Evolutionary conservation across 352 stramenopile species (phyloP).

Genomic region (Pythium guiyangense): DNA sequence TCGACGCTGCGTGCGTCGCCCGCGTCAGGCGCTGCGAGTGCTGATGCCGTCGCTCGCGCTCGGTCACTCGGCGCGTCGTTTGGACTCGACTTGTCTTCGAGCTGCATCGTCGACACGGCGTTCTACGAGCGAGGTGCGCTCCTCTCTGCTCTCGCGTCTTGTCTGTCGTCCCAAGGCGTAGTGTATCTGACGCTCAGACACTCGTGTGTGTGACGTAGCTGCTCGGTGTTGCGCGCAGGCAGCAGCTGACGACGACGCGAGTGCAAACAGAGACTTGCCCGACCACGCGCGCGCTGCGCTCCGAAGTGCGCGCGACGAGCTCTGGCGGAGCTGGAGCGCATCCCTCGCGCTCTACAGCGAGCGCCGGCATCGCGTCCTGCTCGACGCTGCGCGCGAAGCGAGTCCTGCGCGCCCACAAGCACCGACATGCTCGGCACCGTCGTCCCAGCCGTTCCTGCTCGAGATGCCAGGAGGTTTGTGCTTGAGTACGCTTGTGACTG

Average conservation of each 20-base stretch:
- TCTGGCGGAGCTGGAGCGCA: slow-evolving; percentile 22
- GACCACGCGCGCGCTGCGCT: not conserved
- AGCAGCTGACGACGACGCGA: not conserved
- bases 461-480: not conserved
- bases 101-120: slow-evolving; percentile 30
- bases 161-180: not conserved
- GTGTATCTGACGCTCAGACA: not conserved
- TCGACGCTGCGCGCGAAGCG: not conserved
- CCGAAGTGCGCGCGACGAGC: slow-evolving; percentile 10
- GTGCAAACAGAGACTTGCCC: not conserved
- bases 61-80: slow-evolving; percentile 14
- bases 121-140: slow-evolving; percentile 22
- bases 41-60: not conserved
- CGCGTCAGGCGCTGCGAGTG: not conserved
- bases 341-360: slow-evolving; percentile 8
- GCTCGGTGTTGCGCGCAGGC: not conserved
- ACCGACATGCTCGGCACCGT: not conserved
- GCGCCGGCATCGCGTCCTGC: not conserved
- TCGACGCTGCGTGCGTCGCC: not conserved
- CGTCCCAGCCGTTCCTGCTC: not conserved
- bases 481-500: too few relatives aligned
- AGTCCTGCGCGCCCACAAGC: not conserved
- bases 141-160: not conserved
- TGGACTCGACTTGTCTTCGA: slow-evolving; percentile 34
- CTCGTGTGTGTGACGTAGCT: not conserved